phyloP scores from a whole-genome alignment of 2,329 filamentous ascomycete species.

The Diaporthe citrichinensis region DNA sequence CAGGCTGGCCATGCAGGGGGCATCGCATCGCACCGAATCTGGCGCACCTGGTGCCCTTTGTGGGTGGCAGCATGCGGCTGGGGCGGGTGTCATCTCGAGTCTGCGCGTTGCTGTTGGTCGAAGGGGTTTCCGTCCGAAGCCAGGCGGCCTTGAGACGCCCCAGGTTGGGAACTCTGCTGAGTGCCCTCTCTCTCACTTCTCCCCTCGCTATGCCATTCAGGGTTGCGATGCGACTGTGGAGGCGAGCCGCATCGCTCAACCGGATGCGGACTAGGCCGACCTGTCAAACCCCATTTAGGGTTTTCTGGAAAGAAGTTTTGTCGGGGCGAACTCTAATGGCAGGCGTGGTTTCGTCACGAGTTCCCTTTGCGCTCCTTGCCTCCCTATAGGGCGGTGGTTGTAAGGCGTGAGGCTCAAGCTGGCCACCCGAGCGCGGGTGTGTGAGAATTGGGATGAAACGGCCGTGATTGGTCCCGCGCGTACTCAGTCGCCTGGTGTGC shows the following conservation, averaged over 20 bases:
- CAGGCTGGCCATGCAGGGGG: constrained; percentile 12
- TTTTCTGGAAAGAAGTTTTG: constrained; percentile 22
- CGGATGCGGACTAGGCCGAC: constrained; percentile 15
- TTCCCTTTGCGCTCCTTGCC: neutral
- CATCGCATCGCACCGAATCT: neutral
- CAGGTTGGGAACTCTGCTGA: constrained; percentile 15
- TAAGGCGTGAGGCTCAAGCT: constrained; percentile 25
- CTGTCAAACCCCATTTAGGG: constrained; percentile 19
- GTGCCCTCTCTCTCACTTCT: neutral
- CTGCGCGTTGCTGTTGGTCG: neutral
- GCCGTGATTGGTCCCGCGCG: neutral
- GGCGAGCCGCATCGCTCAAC: constrained; percentile 22
- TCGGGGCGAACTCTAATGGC: constrained; percentile 23
- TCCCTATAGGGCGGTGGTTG: neutral
- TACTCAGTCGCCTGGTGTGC: neutral
- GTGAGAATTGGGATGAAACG: constrained; percentile 26
- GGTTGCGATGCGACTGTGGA: constrained; percentile 14
- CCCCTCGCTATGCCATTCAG: constrained; percentile 17
- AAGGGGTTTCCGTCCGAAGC: neutral
- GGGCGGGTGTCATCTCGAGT: constrained; percentile 27
- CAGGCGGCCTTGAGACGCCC: neutral
- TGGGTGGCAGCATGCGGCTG: constrained; percentile 4
- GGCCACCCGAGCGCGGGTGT: constrained; percentile 17
- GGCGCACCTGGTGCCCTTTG: neutral
- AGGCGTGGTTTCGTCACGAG: constrained; percentile 18